Percentiles rank a stretch among this genome's conserved stretches.
phyloP scores from a whole-genome alignment of 2,329 filamentous ascomycete genomes.

The Aspergillus fijiensis region DNA sequence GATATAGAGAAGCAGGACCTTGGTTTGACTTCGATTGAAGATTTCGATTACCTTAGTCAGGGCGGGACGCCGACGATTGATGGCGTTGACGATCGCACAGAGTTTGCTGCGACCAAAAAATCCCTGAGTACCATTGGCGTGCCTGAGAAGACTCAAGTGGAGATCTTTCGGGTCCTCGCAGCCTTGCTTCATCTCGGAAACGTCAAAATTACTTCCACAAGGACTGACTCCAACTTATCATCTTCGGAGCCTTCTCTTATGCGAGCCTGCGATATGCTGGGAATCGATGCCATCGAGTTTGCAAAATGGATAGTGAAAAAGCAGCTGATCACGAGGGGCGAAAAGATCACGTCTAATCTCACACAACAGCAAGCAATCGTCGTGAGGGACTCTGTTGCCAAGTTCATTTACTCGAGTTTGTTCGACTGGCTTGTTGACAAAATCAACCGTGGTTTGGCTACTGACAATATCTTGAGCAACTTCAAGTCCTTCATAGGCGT shows the following conservation, averaged over 20 bases:
- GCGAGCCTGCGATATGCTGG: slow-evolving; percentile 79
- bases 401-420: slow-evolving; percentile 96
- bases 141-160: slow-evolving; percentile 66
- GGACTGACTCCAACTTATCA: slow-evolving; percentile 81
- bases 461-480: slow-evolving; percentile 77
- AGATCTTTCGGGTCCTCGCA: slow-evolving; percentile 87
- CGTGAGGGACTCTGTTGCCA: slow-evolving; percentile 94
- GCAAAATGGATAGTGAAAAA: slow-evolving; percentile 99
- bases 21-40: slow-evolving; percentile 75
- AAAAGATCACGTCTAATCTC: slow-evolving; percentile 96
- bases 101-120: slow-evolving; percentile 83
- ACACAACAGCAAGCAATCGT: slow-evolving; percentile 91
- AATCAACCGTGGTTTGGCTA: slow-evolving; percentile 87
- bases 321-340: slow-evolving; percentile 90
- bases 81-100: slow-evolving; percentile 91
- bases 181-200: slow-evolving; percentile 93
- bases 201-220: slow-evolving; percentile 88
- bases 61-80: slow-evolving; percentile 88
- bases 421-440: slow-evolving; percentile 99
- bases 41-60: slow-evolving; percentile 96
- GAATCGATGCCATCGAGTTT: slow-evolving; percentile 82
- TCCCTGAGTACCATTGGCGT: slow-evolving; percentile 90
- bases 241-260: slow-evolving; percentile 78
- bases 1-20: slow-evolving; percentile 79
- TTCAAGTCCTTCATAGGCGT: slow-evolving; percentile 94